These are phyloP conservation scores for Annulohypoxylon bovei DNA, from an alignment of 495 filamentous ascomycete species.

Conservation along the genomic window DNA sequence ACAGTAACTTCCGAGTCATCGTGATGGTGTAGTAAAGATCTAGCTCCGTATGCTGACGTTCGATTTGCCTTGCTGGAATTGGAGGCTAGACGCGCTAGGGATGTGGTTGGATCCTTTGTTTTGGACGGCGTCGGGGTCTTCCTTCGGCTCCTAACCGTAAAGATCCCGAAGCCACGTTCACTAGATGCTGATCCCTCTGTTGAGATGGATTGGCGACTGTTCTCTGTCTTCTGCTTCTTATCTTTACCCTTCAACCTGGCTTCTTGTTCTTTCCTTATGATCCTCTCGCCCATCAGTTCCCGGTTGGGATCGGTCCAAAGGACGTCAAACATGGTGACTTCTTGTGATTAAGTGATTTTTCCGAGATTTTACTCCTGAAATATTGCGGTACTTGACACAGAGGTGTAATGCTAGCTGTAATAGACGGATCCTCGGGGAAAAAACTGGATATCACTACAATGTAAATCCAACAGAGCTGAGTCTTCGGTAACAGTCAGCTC, in stretches of 20 bases:
- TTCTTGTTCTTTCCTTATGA: constrained; percentile 52
- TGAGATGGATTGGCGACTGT: constrained; percentile 46
- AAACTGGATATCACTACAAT: neutral
- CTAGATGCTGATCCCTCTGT: constrained; percentile 50
- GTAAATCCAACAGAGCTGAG: constrained; percentile 5
- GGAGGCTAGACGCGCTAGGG: neutral
- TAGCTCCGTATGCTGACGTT: constrained; percentile 37
- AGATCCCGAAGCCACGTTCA: constrained; percentile 47
- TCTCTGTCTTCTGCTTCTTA: constrained; percentile 45
- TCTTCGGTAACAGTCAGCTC: constrained; percentile 16
- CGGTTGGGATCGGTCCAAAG: constrained; percentile 58
- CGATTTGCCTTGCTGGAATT: constrained; percentile 12
- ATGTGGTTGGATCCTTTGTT: constrained; percentile 9
- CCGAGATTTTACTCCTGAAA: neutral
- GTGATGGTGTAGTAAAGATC: constrained; percentile 31
- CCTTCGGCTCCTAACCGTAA: constrained; percentile 43
- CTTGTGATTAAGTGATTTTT: neutral
- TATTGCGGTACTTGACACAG: neutral
- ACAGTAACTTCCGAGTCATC: constrained; percentile 28
- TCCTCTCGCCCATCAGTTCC: constrained; percentile 58
- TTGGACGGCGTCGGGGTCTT: constrained; percentile 36
- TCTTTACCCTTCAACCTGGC: constrained; percentile 44
- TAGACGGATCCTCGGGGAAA: neutral
- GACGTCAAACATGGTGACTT: constrained; percentile 60
- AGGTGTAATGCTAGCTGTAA: neutral